Evolutionary conservation across 345 rosid species (phyloP), one percentile per base, ranked within the genome.

Genomic region (Draba incana): DNA sequence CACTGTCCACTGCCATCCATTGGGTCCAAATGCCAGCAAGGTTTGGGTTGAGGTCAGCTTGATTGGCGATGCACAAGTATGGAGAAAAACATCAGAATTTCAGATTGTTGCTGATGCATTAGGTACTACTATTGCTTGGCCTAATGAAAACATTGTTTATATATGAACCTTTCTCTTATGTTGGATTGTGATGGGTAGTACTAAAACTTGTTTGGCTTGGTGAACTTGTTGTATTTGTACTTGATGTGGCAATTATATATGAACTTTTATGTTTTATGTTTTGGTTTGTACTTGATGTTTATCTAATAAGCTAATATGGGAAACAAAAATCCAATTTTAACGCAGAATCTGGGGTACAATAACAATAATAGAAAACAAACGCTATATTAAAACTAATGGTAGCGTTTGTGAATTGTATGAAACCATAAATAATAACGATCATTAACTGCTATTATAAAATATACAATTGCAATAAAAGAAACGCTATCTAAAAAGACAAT

Each of bases 41-140:
- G 30, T 27, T 27, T 27, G 30, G 30, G 30, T 27, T 27, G 30
- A 27, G 3, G 4, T 27, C 30, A 2, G 30, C 30, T 27, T 27
- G 30, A 27, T 27, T 27, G 30, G 30, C 30, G 30, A 27, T 27
- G 30, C 30, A 27, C 30, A 4, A 27, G 30, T 27, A 27, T 27
- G 30, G 30, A 27, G 16, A 31, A 9, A 23, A 28, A 54, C 3
- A 11, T 30, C 57, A 28, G 23, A 52, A 28, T 28, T 52, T 20
- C 3, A 52, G 37, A 6, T 12, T 30, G 12, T 30, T 53, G 23
- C 24, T 30, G 43, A 55, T 57, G 62, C 62, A 57, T 37, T 57
- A 20, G 31, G 62, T 16, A 10, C 62, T 37, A 57, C 27, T 8
- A 25, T 37, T 14, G 30, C 45, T 35, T 49, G 52, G 52, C 52